A percentile compares a stretch with the other conserved stretches of the same genome.
These are phyloP conservation scores for Fusarium clavum DNA, from an alignment of 2,329 filamentous ascomycete species.

Conservation along the genomic window DNA sequence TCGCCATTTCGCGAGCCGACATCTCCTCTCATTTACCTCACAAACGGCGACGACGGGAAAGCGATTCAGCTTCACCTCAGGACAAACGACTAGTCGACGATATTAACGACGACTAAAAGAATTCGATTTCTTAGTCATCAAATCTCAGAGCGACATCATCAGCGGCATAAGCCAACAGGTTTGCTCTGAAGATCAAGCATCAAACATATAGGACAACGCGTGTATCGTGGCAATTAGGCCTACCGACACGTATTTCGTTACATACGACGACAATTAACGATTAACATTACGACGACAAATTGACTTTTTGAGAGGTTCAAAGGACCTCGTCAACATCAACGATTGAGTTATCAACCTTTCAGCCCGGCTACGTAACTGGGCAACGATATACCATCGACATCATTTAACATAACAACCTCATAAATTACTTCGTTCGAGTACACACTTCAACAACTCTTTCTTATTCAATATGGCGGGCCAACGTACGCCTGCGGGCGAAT, in stretches of 20 bases:
- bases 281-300: conserved; percentile 40
- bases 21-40: conserved; percentile 41
- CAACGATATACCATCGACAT: conserved; percentile 23
- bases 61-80: conserved; percentile 13
- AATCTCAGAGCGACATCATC: conserved; percentile 7
- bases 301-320: conserved; percentile 17
- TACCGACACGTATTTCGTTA: conserved; percentile 42
- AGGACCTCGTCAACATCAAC: conserved; percentile 36
- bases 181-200: conserved; percentile 23
- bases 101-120: conserved; percentile 22
- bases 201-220: conserved; percentile 39
- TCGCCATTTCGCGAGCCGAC: conserved; percentile 38
- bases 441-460: background rate
- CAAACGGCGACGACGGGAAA: conserved; percentile 32
- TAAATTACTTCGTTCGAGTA: conserved; percentile 10
- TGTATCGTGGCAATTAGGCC: conserved; percentile 45
- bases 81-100: conserved; percentile 24
- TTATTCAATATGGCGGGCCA: conserved; percentile 54
- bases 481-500: conserved; percentile 55
- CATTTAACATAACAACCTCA: conserved; percentile 1
- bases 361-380: conserved; percentile 22
- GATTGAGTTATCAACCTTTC: conserved; percentile 26
- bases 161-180: conserved; percentile 34
- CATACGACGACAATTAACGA: conserved; percentile 46
- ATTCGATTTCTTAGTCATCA: conserved; percentile 31